A percentile compares a stretch with the other conserved stretches of the same genome.
These are phyloP conservation scores for Tylopilus balloui DNA, from an alignment of 768 basidiomycete species.

Conservation along the genomic window DNA sequence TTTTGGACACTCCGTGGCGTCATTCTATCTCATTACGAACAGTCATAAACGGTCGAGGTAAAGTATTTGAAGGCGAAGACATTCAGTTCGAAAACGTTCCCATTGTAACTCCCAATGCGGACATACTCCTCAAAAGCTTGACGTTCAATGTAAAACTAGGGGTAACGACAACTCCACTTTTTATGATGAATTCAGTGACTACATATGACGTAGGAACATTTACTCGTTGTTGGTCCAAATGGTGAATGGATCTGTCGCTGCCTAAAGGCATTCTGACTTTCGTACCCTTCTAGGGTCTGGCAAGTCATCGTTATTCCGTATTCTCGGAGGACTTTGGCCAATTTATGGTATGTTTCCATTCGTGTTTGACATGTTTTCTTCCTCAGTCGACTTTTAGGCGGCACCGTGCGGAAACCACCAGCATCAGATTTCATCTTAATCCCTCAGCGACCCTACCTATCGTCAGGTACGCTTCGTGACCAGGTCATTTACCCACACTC, in stretches of 20 bases:
- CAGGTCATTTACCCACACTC: constrained; percentile 96
- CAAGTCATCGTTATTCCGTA: constrained; percentile 92
- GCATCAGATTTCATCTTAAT: constrained; percentile 89
- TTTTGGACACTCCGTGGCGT: neutral
- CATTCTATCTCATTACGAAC: constrained; percentile 2
- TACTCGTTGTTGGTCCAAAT: constrained; percentile 93
- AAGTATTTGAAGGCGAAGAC: constrained; percentile 78
- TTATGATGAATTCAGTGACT: neutral
- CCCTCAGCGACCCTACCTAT: constrained; percentile 94
- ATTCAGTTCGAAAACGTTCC: constrained; percentile 93
- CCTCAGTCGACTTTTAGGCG: constrained; percentile 38
- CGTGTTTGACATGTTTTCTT: neutral
- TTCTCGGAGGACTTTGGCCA: constrained; percentile 95
- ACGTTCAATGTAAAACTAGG: constrained; percentile 89
- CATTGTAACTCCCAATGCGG: constrained; percentile 94
- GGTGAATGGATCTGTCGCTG: constrained; percentile 40
- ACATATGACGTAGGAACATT: constrained; percentile 58
- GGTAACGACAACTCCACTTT: constrained; percentile 38
- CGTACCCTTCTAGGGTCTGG: constrained; percentile 55
- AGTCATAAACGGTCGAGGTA: constrained; percentile 79
- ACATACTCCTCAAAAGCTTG: constrained; percentile 78
- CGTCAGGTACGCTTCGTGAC: constrained; percentile 87
- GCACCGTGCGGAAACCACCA: constrained; percentile 84
- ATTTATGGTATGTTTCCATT: constrained; percentile 40
- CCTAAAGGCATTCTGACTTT: neutral